phyloP scores from a whole-genome alignment of 2,329 filamentous ascomycete genomes.

The Blastomyces emzantsi region DNA sequence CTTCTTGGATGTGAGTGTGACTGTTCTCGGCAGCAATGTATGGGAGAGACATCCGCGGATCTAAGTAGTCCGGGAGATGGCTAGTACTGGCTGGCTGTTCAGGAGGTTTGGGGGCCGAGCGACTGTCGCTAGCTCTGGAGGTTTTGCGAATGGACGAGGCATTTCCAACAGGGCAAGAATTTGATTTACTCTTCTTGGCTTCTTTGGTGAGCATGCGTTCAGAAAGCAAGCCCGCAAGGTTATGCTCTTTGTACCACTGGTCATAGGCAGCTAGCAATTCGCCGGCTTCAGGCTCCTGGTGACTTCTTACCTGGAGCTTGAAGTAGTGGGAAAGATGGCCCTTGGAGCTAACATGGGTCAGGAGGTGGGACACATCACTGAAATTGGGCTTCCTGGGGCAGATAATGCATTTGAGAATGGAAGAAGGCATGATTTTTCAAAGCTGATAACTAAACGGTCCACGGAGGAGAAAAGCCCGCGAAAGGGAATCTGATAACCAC shows the following conservation, averaged over 20 bases:
- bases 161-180: background rate
- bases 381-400: conserved; percentile 73
- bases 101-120: background rate
- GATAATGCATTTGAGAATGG: conserved; percentile 70
- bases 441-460: background rate
- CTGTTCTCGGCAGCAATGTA: conserved; percentile 10
- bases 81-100: conserved; percentile 4
- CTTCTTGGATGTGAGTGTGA: background rate
- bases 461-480: too few species aligned
- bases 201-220: conserved; percentile 72
- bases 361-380: conserved; percentile 81
- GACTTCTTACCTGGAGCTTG: conserved; percentile 64
- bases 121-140: background rate
- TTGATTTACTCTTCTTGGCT: conserved; percentile 46
- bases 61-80: conserved; percentile 13
- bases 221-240: conserved; percentile 63
- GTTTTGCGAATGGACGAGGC: background rate
- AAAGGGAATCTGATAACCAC: background rate
- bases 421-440: conserved; percentile 24
- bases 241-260: conserved; percentile 64
- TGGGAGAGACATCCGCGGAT: conserved; percentile 16
- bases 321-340: conserved; percentile 81
- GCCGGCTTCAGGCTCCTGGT: conserved; percentile 57
- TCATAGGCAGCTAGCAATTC: conserved; percentile 60
- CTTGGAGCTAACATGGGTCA: conserved; percentile 89